Evolutionary conservation across 305 asterid species (phyloP), one percentile per base, ranked within the genome.

Genomic region (Salvia sclarea): DNA sequence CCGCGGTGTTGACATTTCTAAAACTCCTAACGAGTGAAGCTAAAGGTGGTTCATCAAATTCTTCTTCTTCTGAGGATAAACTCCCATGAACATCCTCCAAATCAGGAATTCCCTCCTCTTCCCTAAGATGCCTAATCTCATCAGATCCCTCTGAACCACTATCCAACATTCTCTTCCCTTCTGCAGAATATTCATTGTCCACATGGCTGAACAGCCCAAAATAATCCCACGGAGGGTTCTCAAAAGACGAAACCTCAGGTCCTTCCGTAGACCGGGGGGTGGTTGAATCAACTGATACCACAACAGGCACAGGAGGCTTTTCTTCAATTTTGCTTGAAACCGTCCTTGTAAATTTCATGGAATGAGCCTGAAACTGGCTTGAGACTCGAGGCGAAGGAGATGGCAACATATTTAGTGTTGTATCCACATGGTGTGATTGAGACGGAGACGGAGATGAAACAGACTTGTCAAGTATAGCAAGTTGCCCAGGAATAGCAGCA

Each of bases 21-120:
- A 94, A 94, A 63, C 96, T 94, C 72, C 96, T 84, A 61, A 91
- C 96, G 17, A 94, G 95, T 25, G 86, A 80, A 60, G 82, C 90
- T 47, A 82, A 57, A 6, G 95, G 73, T 64, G 98, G 97, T 50
- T 91, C 99, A 25, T 94, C 96, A 70, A 94, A 94, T 73, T 89
- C 99, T 75, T 91, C 99, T 65, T 92, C 97, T 3, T 97, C 87
- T n/a, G 83, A 78, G 62, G 95, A 84, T 20, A 68, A 57, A 70
- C 81, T 82, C 70, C 79, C 92, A 18, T 66, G 84, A 38, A 63
- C 85, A 43, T 82, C 86, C 59, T 81, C 92, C 35, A 74, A 38
- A 47, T 79, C 85, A 52, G 88, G 78, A 81, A 66, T 76, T 53
- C 74, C 84, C 57, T 72, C 88, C 69, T 78, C 93, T 55, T 63